Base-by-base conservation (phyloP, 2,329 filamentous ascomycete species). In the Hymenoscyphus occultus region DNA sequence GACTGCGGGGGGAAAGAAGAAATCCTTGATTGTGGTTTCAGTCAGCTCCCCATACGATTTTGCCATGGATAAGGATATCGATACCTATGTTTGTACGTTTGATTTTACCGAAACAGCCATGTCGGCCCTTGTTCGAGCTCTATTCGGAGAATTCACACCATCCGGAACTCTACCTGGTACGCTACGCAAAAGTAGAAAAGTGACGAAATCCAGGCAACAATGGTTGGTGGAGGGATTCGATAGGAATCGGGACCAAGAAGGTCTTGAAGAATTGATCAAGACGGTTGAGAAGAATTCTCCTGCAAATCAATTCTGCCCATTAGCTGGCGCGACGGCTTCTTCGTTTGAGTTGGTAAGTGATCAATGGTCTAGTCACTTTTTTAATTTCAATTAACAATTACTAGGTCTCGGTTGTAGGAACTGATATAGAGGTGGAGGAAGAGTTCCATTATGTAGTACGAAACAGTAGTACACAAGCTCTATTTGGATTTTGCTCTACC, bases 11-110 rank as follows among this genome's bases (percentile, higher is more conserved):
- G 90, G 90, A 1, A 90, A 93, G 74, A 91, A 95, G 76, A 97
- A 96, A 78, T 91, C 93, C 0, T 80, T 97, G 45, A 88, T 97
- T 31, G 94, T 97, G 3, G 90, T 97, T 7, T 91, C 94, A 0
- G 93, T 96, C 70, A 97, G 93, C 77, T 97, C 93, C 0, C 94
- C 94, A 0, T 98, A 97, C 76, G 94, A 98, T 76, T 98, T 98
- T 76, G 93, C 92, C 56, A 93, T 94, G 85, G 94, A 98, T 73
- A 90, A 90, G 69, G 88, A 88, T 0, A 94, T 98, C 51, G 91
- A 91, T 5, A 97, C 93, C 0, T 97, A 97, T 73, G 84, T 98
- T 51, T 97, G 94, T 80, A 97, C 93, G 0, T 97, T 96, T 76
- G 93, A 97, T 78, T 97, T 97, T 73, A 97, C 94, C 0, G 94